phyloP scores from a whole-genome alignment of 371 early-diverging fungal genomes.

The Mortierella sp. region DNA sequence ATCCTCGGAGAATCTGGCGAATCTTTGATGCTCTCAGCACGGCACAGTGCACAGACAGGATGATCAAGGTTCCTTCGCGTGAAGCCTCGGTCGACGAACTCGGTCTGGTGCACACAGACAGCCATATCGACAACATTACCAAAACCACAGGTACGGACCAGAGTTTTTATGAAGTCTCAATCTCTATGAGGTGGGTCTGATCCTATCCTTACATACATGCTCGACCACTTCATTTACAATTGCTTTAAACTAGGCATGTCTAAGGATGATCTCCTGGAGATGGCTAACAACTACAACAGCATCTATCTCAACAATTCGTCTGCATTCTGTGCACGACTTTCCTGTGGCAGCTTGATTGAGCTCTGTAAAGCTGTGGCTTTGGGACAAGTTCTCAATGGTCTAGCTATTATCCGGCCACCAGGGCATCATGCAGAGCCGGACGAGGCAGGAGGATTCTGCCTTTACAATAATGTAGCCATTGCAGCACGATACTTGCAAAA shows the following conservation, averaged over 20 bases:
- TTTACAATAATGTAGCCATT: constrained; percentile 91
- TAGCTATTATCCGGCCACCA: constrained; percentile 90
- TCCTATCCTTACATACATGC: no score
- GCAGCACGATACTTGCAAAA: constrained; percentile 73
- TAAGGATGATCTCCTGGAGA: constrained; percentile 38
- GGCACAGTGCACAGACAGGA: constrained; percentile 62
- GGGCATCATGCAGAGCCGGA: constrained; percentile 92
- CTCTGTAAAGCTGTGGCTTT: constrained; percentile 73
- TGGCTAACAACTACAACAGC: constrained; percentile 66
- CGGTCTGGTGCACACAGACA: constrained; percentile 67
- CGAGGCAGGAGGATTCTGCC: constrained; percentile 85
- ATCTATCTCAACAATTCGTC: constrained; percentile 79
- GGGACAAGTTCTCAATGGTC: constrained; percentile 76
- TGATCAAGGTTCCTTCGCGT: constrained; percentile 61
- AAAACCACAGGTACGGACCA: constrained; percentile 56
- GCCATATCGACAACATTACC: constrained; percentile 58
- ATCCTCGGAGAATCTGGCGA: constrained; percentile 74
- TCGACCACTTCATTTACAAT: no score
- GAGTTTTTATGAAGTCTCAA: no score
- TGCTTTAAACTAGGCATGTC: constrained; percentile 41
- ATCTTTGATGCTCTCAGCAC: constrained; percentile 70
- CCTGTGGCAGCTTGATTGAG: constrained; percentile 82
- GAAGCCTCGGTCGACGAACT: constrained; percentile 70
- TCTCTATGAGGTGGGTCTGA: background rate
- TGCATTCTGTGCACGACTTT: constrained; percentile 69